Percentiles rank a stretch among this genome's conserved stretches.
Evolutionary conservation across 2,329 filamentous ascomycete species (phyloP).

Genomic region (Leptodontidium sp.): DNA sequence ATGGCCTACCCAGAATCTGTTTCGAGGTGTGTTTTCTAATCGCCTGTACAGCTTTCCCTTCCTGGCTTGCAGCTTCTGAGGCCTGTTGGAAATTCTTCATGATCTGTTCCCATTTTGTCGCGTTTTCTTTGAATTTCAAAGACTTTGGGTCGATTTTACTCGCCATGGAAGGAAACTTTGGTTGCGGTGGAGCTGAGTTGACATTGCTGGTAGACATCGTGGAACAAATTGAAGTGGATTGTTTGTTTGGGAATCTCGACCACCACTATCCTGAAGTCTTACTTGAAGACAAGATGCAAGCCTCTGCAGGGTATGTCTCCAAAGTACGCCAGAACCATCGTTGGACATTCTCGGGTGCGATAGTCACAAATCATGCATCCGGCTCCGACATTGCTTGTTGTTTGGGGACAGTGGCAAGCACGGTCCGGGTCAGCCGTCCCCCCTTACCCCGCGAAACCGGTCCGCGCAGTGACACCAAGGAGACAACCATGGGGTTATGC

Average conservation of each 20-base stretch:
- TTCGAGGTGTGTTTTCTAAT: slow-evolving; percentile 23
- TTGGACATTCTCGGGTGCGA: not conserved
- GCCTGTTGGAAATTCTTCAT: slow-evolving; percentile 16
- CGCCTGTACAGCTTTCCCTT: slow-evolving; percentile 18
- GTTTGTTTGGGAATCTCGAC: not conserved
- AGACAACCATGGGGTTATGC: too few relatives aligned
- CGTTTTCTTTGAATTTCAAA: slow-evolving; percentile 22
- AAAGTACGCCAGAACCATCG: not conserved
- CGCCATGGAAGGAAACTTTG: not conserved
- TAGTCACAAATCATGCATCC: not conserved
- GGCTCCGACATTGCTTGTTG: not conserved
- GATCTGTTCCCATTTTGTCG: slow-evolving; percentile 25
- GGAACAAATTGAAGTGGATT: not conserved
- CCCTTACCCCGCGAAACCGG: not conserved
- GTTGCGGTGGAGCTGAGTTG: not conserved
- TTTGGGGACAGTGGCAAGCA: not conserved
- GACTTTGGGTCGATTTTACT: slow-evolving; percentile 14
- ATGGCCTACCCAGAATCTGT: slow-evolving; percentile 25
- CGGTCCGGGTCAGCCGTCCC: slow-evolving; percentile 12
- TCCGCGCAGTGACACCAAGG: not conserved
- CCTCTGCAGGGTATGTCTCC: not conserved
- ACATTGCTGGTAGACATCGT: not conserved
- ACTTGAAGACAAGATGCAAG: not conserved
- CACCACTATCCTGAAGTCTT: not conserved
- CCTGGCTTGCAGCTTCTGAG: slow-evolving; percentile 15